Evolutionary conservation across 140 eudicot species (phyloP).

Genomic region (Ambrosia hybrid): DNA sequence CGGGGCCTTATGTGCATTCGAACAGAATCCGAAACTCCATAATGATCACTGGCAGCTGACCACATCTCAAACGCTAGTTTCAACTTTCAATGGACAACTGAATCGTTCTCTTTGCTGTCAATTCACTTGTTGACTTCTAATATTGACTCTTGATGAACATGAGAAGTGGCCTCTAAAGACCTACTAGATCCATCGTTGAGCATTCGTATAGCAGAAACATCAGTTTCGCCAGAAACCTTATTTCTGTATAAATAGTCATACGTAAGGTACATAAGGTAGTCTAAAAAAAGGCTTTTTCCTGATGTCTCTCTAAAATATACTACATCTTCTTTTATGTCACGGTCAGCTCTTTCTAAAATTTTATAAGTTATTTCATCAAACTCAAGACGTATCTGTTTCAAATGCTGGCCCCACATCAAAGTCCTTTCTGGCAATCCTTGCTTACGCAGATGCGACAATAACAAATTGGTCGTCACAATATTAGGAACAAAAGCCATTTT

Average conservation of each 20-base stretch:
- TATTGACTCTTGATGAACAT: constrained; percentile 31
- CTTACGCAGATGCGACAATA: constrained; percentile 73
- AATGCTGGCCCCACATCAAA: constrained; percentile 77
- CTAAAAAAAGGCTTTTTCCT: constrained; percentile 65
- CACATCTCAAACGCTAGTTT: constrained; percentile 8
- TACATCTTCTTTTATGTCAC: constrained; percentile 44
- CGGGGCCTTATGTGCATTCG: constrained; percentile 9
- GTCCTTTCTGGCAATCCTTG: constrained; percentile 84
- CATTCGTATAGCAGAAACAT: constrained; percentile 31
- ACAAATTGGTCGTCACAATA: constrained; percentile 67
- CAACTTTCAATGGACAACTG: constrained; percentile 20
- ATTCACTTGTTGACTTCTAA: constrained; percentile 33
- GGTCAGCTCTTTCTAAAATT: constrained; percentile 72
- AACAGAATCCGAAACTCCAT: constrained; percentile 17
- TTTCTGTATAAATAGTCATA: constrained; percentile 61
- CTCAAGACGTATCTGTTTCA: constrained; percentile 58
- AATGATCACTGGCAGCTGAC: constrained; percentile 11
- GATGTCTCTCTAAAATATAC: constrained; percentile 46
- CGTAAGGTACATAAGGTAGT: constrained; percentile 83
- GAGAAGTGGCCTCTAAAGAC: constrained; percentile 26
- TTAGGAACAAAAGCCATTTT: constrained; percentile 91
- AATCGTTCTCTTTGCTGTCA: constrained; percentile 21
- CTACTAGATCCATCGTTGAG: constrained; percentile 33
- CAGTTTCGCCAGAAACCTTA: constrained; percentile 32
- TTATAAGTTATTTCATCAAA: constrained; percentile 76